Percentiles rank a stretch among this genome's conserved stretches.
phyloP scores from a whole-genome alignment of 2,329 filamentous ascomycete genomes.

The Tolypocladium guangdongense region DNA sequence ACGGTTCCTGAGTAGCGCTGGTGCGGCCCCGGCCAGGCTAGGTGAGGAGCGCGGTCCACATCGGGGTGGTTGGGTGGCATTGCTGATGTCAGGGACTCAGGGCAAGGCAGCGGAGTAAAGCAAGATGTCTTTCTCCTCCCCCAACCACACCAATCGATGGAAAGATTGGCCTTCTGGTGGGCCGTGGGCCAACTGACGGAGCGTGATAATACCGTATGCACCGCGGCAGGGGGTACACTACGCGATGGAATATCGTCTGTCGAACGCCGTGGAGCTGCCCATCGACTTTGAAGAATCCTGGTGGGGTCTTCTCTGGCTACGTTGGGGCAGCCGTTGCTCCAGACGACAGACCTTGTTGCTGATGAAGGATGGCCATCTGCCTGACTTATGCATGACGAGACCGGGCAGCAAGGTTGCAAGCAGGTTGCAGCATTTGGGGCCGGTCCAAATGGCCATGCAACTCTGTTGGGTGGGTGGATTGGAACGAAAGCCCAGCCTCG shows the following conservation, averaged over 20 bases:
- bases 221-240: neutral
- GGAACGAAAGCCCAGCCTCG: neutral
- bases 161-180: neutral
- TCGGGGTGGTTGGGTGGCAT: conserved; percentile 2
- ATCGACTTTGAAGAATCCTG: neutral
- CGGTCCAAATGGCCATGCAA: conserved; percentile 4
- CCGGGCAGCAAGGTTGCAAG: neutral
- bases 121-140: neutral
- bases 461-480: neutral
- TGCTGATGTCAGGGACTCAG: neutral
- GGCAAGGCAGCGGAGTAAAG: neutral
- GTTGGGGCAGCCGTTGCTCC: neutral
- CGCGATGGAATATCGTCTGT: neutral
- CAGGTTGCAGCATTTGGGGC: neutral
- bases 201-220: too few species aligned
- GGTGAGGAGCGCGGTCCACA: conserved; percentile 3
- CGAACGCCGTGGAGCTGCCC: neutral
- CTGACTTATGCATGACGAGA: neutral
- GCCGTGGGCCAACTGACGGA: neutral
- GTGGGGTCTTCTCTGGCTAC: neutral
- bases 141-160: neutral
- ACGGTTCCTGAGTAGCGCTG: conserved; percentile 1
- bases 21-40: neutral
- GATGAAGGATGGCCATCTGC: neutral
- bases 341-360: neutral